phyloP scores from a whole-genome alignment of 192 early-diverging fungal genomes.

The Podila epigama region DNA sequence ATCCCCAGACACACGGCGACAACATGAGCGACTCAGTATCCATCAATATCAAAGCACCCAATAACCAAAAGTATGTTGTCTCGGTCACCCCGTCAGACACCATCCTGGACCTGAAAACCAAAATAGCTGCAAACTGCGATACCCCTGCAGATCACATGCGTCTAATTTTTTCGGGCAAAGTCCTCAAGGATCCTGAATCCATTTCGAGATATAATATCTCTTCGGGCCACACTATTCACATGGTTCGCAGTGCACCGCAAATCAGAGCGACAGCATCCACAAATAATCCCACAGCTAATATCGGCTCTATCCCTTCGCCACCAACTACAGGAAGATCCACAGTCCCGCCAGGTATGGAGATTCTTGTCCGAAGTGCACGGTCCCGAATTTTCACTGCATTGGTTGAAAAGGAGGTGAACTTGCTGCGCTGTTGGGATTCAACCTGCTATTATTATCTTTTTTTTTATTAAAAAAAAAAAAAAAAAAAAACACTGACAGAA shows the following conservation, averaged over 20 bases:
- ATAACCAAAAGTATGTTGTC: constrained; percentile 72
- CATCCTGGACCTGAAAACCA: constrained; percentile 78
- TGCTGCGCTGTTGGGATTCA: too few species aligned
- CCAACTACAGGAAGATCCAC: not conserved
- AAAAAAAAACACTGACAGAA: not conserved
- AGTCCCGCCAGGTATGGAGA: not conserved
- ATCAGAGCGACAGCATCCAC: not conserved
- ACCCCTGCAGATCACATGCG: constrained; percentile 75
- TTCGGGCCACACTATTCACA: constrained; percentile 90
- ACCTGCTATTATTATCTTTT: too few species aligned
- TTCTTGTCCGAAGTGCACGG: too few species aligned
- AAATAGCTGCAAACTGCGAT: constrained; percentile 65
- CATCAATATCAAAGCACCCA: constrained; percentile 74
- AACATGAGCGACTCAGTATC: constrained; percentile 48
- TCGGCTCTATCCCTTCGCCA: not conserved
- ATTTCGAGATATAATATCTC: constrained; percentile 79
- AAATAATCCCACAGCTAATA: not conserved
- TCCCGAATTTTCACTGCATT: too few species aligned
- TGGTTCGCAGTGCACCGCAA: constrained; percentile 75
- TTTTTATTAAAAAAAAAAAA: too few species aligned
- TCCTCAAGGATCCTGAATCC: constrained; percentile 89
- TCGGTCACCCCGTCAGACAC: constrained; percentile 64
- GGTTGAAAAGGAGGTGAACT: too few species aligned
- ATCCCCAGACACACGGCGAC: not conserved
- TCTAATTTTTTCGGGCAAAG: constrained; percentile 91